Base-by-base conservation (phyloP, 305 asterid genomes). In the Solanum hybrid region DNA sequence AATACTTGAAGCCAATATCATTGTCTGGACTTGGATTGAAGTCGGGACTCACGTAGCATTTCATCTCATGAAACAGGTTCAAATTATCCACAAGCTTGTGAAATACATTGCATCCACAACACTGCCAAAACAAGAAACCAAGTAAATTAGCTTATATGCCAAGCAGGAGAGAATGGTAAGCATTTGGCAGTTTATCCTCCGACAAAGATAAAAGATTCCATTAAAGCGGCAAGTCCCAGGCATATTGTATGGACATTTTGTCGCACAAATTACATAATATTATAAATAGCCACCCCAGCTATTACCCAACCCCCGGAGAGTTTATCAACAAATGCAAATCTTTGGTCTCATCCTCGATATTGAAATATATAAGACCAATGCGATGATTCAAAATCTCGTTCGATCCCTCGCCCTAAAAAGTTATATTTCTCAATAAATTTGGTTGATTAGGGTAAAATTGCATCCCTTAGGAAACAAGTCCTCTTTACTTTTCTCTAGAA, bases 81-180 rank as follows among this genome's bases (percentile, higher is more conserved):
- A 97, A 86, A 90, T 97, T 96, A 90, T 97, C 99, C 92, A 97
- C 99, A 92, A 96, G 95, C 93, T 97, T 97, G 91, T 97, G 99
- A 93, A 92, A 97, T 89, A 95, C 91, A 91, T 96, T 96, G 94
- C 99, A 97, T 90, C 99, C 99, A 88, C 98, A 97, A 90, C 98
- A 97, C 99, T 97, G 79, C 89, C 90, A 84, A 88, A 40, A 82
- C 73, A 32, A 56, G 5, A 89, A 40, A 32, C 31, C 11, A 80
- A 26, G n/a, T 79, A 71, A 60, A 89, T 38, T 84, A 76, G 37
- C 26, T 16, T 46, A 51, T 31, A 46, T 0, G 10, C 56, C 85
- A 78, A 78, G 56, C 56, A 0, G 37, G 29, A 77, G 29, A 1
- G 85, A 78, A 78, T 35, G 51, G 20, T 22, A 78, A 2, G 6